A percentile compares a stretch with the other conserved stretches of the same genome.
Conservation (phyloP, 331 rosid genomes). For the Ulmus americana region DNA sequence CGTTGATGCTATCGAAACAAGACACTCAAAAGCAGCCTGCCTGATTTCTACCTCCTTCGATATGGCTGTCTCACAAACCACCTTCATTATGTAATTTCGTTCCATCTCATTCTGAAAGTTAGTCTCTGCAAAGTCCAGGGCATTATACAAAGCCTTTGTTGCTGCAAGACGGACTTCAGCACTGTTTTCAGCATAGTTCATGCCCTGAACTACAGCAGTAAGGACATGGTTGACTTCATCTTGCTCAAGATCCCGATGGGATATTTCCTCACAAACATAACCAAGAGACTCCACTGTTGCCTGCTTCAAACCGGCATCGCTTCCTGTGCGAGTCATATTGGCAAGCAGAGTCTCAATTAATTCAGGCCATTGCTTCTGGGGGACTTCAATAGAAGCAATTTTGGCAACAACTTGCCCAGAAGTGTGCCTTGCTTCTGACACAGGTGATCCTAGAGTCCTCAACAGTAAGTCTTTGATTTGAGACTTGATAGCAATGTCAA, state of each 20-base stretch:
- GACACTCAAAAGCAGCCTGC: constrained; percentile 47
- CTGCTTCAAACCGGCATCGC: constrained; percentile 29
- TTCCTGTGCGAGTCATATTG: constrained; percentile 36
- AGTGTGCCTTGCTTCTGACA: constrained; percentile 37
- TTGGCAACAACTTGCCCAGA: constrained; percentile 45
- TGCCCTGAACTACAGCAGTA: constrained; percentile 47
- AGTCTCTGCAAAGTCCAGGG: constrained; percentile 37
- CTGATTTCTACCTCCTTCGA: constrained; percentile 37
- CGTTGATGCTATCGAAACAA: constrained; percentile 39
- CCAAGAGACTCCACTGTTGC: constrained; percentile 46
- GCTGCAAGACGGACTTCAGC: constrained; percentile 43
- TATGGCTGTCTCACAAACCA: constrained; percentile 37
- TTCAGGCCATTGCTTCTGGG: constrained; percentile 39
- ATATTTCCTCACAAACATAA: constrained; percentile 43
- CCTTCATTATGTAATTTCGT: constrained; percentile 38
- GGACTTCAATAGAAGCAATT: constrained; percentile 38
- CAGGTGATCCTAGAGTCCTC: constrained; percentile 37
- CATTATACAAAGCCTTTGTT: constrained; percentile 36
- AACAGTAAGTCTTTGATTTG: constrained; percentile 36
- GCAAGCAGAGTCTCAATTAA: constrained; percentile 30
- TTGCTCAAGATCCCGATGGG: constrained; percentile 37
- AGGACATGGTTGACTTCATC: constrained; percentile 38
- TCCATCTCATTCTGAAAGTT: constrained; percentile 46
- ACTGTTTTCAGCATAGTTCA: constrained; percentile 34
- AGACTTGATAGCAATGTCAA: constrained; percentile 30